Base-by-base conservation (phyloP, 306 rosid genomes). In the Trifolium pratense region DNA sequence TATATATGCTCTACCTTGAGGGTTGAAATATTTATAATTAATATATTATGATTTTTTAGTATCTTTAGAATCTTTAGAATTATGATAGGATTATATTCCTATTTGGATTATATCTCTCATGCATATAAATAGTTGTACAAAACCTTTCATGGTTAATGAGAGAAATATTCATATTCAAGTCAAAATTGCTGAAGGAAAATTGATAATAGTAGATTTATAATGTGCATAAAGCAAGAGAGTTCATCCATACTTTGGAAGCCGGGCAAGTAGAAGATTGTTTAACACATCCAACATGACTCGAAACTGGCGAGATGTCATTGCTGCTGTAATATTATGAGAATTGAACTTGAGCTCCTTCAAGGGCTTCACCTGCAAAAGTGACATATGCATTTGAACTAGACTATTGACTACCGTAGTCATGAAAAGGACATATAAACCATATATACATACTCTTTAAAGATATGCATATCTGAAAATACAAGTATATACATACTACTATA, bases 281-380 rank as follows among this genome's bases (percentile, higher is more conserved):
- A 95, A 76, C 76, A 95, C 96, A 83, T 88, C 97, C 65, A 87
- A 61, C 93, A 95, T 91, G 81, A 95, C 99, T 70, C 90, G 97
- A 87, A 95, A 92, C 81, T 95, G 99, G 68, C 97, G 97, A 77
- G 99, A 92, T 70, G 99, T 95, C 99, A 95, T 95, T 68, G 92
- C 85, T 21, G 97, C 97, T 1, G 83, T 88, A 79, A 95, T 95
- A 78, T 92, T 84, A 53, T 59, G 89, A 80, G 99, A 95, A 84
- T 86, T 90, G 84, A 95, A 95, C 63, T 78, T 81, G 77, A 95
- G 93, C 86, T 91, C 97, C 80, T 95, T 92, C 78, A 95, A 82
- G 65, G 99, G 99, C 83, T 95, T 95, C 85, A 95, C 96, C 99
- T 95, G 87, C 65, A 84, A 45, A 80, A 56, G 68, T 76, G 49